A percentile compares a stretch with the other conserved stretches of the same genome.
Conservation (phyloP, 768 basidiomycete species). For the Ramaria sp. region DNA sequence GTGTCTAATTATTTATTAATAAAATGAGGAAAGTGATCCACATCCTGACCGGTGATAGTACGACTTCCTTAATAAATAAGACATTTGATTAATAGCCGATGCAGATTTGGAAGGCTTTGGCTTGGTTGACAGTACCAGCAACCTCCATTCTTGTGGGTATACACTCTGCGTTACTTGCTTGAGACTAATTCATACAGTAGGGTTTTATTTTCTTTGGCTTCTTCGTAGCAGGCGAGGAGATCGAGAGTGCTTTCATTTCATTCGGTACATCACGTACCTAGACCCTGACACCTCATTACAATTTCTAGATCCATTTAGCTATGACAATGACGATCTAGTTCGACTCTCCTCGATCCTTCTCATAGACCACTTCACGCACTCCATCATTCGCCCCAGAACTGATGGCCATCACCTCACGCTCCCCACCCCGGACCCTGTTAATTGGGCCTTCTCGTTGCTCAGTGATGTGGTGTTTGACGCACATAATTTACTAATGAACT, state of each 20-base stretch:
- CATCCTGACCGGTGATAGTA: too few species aligned
- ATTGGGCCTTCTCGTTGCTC: conserved; percentile 50
- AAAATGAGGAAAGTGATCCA: too few species aligned
- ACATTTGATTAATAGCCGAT: conserved; percentile 37
- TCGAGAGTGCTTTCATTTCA: conserved; percentile 43
- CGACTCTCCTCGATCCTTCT: conserved; percentile 7
- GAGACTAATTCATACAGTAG: conserved; percentile 19
- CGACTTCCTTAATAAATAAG: background rate
- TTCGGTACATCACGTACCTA: background rate
- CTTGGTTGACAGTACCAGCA: conserved; percentile 57
- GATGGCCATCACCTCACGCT: conserved; percentile 49
- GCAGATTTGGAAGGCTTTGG: conserved; percentile 44
- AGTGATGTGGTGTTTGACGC: conserved; percentile 47
- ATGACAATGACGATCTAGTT: conserved; percentile 66
- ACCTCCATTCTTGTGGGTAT: conserved; percentile 39
- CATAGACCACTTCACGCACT: conserved; percentile 61
- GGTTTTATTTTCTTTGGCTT: conserved; percentile 67
- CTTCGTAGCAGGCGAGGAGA: conserved; percentile 64
- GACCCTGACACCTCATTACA: background rate
- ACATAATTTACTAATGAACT: conserved; percentile 12
- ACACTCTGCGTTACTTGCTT: background rate
- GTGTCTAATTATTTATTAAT: too few species aligned
- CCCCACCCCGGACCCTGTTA: conserved; percentile 44
- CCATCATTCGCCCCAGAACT: conserved; percentile 58
- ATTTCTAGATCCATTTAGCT: conserved; percentile 44